Evolutionary conservation across 2,329 filamentous ascomycete species (phyloP).

Genomic region (Metarhizium humberi): DNA sequence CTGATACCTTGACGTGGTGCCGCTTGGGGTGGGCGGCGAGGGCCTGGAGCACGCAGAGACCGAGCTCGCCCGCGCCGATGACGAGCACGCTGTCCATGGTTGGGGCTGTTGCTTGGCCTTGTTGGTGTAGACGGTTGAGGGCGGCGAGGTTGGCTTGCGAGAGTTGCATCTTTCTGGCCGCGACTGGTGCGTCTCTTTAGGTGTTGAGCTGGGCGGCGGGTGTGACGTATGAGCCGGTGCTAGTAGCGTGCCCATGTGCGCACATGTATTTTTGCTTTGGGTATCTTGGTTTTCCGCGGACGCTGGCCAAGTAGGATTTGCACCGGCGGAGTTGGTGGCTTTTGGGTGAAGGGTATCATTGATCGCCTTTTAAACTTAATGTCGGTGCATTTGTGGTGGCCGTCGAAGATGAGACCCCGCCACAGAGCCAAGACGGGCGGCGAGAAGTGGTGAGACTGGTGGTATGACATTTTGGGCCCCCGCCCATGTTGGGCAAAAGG

Average conservation of each 20-base stretch:
- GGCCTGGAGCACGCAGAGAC: slow-evolving; percentile 42
- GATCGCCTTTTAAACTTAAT: not conserved
- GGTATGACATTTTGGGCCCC: not conserved
- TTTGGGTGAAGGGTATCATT: not conserved
- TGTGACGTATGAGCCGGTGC: too few species aligned
- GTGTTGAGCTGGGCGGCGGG: too few species aligned
- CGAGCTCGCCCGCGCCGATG: slow-evolving; percentile 59
- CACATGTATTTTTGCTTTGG: too few species aligned
- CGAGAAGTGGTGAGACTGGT: not conserved
- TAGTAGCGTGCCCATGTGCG: not conserved
- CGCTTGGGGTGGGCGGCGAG: slow-evolving; percentile 37
- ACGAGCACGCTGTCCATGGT: slow-evolving; percentile 32
- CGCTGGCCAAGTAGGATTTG: too few species aligned
- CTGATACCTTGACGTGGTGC: slow-evolving; percentile 29
- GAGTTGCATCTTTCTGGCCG: slow-evolving; percentile 3
- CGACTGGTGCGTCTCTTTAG: not conserved
- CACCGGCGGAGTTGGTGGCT: too few species aligned
- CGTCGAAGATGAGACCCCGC: too few species aligned
- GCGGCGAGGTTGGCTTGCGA: slow-evolving; percentile 7
- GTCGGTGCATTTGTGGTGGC: too few species aligned
- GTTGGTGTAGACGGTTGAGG: slow-evolving; percentile 5
- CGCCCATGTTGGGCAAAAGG: too few species aligned
- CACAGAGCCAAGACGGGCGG: not conserved
- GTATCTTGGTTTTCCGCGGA: too few species aligned
- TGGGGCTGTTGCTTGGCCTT: not conserved